phyloP scores from a whole-genome alignment of 208 protist genomes.

The Crithidia bombi region DNA sequence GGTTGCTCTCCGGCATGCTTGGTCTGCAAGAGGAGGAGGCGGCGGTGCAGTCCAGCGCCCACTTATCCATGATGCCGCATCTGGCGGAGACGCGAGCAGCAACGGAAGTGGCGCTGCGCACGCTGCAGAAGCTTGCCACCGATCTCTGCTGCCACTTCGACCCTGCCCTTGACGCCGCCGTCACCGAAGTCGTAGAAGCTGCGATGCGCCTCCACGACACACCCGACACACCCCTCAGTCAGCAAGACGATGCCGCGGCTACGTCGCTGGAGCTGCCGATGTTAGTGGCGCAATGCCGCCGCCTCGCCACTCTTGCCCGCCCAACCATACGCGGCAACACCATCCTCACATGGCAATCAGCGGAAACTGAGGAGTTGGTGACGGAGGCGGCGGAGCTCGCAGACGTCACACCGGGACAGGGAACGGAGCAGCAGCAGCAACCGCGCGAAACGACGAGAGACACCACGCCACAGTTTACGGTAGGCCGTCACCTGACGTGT shows the following conservation, averaged over 20 bases:
- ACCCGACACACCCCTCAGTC: slow-evolving; percentile 2
- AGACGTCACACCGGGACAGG: neutral
- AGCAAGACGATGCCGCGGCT: slow-evolving; percentile 23
- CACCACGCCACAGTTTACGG: slow-evolving; percentile 18
- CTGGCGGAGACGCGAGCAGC: slow-evolving; percentile 41
- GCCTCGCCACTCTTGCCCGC: slow-evolving; percentile 36
- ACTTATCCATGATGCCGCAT: slow-evolving; percentile 53
- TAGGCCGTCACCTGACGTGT: slow-evolving; percentile 66
- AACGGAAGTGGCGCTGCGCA: slow-evolving; percentile 53
- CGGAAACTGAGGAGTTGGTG: slow-evolving; percentile 34
- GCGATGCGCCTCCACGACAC: slow-evolving; percentile 15
- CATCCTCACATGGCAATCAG: slow-evolving; percentile 38
- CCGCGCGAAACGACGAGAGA: neutral
- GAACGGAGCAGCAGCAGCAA: neutral
- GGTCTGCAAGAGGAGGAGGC: slow-evolving; percentile 41
- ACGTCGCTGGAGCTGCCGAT: slow-evolving; percentile 23
- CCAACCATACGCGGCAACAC: slow-evolving; percentile 43
- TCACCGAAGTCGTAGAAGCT: slow-evolving; percentile 10
- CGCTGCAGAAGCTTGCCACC: slow-evolving; percentile 62
- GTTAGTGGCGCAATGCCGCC: slow-evolving; percentile 47
- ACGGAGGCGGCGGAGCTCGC: slow-evolving; percentile 26
- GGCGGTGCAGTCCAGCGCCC: slow-evolving; percentile 2
- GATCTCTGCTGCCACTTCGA: slow-evolving; percentile 54
- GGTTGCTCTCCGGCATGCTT: slow-evolving; percentile 62
- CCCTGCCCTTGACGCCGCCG: slow-evolving; percentile 14